These are phyloP conservation scores for Nigrospora osmanthi DNA, from an alignment of 2,329 filamentous ascomycete genomes.

Conservation along the genomic window DNA sequence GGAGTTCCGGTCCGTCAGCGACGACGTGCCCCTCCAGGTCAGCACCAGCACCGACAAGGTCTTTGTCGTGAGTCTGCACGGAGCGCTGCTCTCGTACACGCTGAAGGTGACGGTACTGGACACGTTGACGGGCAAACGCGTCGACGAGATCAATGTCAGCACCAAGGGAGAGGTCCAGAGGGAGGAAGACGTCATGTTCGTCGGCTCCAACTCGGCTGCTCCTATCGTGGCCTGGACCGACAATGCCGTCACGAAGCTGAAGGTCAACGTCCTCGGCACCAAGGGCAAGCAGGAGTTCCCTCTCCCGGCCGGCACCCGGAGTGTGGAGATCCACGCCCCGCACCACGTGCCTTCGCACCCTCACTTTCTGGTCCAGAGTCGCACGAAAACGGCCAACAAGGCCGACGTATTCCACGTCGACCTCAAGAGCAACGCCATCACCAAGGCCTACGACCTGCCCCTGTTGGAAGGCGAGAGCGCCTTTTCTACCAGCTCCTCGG, in stretches of 20 bases:
- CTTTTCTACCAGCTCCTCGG: conserved; percentile 70
- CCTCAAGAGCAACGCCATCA: conserved; percentile 57
- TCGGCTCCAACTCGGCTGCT: conserved; percentile 67
- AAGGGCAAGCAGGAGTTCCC: conserved; percentile 48
- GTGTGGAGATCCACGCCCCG: conserved; percentile 65
- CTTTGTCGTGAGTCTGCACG: conserved; percentile 71
- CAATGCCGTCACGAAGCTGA: conserved; percentile 51
- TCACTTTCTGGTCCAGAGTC: conserved; percentile 80
- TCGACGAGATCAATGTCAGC: conserved; percentile 63
- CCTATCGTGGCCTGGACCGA: conserved; percentile 73
- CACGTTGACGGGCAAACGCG: conserved; percentile 61
- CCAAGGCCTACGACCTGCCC: conserved; percentile 76
- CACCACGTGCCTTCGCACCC: conserved; percentile 62
- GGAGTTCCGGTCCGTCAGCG: conserved; percentile 64
- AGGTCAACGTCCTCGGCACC: conserved; percentile 62
- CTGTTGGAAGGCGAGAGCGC: conserved; percentile 61
- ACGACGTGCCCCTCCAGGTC: conserved; percentile 68
- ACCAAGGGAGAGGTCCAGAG: conserved; percentile 66
- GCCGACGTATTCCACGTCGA: conserved; percentile 83
- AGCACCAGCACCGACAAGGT: conserved; percentile 62
- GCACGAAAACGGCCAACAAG: conserved; percentile 63
- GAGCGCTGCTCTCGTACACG: conserved; percentile 61
- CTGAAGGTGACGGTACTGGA: conserved; percentile 72
- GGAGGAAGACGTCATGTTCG: conserved; percentile 60
- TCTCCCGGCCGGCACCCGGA: conserved; percentile 36